Evolutionary conservation across 208 protist species (phyloP).

Genomic region (Leishmania tropica): DNA sequence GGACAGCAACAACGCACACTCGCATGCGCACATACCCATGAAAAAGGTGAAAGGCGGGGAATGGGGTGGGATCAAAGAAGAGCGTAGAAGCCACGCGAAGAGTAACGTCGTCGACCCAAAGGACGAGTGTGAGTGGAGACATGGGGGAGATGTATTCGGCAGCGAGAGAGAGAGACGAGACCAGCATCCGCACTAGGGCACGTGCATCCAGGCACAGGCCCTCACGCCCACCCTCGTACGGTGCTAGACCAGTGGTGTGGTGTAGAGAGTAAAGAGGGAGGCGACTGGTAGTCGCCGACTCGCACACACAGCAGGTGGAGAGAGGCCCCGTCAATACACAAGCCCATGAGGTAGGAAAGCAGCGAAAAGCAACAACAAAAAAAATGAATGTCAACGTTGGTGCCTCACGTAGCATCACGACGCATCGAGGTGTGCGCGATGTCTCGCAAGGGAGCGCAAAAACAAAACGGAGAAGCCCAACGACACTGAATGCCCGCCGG

Average conservation of each 20-base stretch:
- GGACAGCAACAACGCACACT: not conserved
- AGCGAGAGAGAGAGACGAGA: not conserved
- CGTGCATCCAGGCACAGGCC: not conserved
- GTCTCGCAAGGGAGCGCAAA: not conserved
- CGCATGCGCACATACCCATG: not conserved
- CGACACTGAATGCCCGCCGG: not conserved
- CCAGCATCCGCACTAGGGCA: not conserved
- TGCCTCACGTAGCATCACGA: not conserved
- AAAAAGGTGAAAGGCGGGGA: not conserved
- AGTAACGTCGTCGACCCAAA: not conserved
- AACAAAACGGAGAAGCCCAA: not conserved
- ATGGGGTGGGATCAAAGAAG: not conserved
- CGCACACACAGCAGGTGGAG: not conserved
- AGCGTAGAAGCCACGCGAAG: not conserved
- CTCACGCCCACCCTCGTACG: not conserved
- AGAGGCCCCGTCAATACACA: not conserved
- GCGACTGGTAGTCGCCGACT: not conserved
- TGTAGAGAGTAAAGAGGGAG: not conserved
- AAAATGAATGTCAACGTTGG: not conserved
- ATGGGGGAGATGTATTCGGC: not conserved
- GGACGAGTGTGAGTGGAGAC: not conserved
- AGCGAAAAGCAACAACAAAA: not conserved
- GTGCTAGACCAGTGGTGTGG: not conserved
- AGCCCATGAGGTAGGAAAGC: not conserved
- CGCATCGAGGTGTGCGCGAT: not conserved